A percentile compares a stretch with the other conserved stretches of the same genome.
phyloP scores from a whole-genome alignment of 257 asterid genomes.

The Primulina tabacum region DNA sequence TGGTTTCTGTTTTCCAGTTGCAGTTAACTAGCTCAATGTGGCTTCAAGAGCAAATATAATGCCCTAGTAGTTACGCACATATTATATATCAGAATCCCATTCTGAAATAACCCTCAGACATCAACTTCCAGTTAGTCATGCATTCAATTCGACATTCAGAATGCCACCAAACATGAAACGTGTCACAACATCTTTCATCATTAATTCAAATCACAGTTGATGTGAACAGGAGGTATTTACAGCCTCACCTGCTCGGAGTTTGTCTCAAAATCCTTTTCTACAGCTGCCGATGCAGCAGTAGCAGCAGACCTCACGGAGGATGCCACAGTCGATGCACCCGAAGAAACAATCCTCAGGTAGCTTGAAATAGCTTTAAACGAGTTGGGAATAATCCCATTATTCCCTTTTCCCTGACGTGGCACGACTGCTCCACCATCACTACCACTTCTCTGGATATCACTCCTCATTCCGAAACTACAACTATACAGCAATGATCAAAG shows the following conservation, averaged over 20 bases:
- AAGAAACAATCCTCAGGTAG: constrained; percentile 69
- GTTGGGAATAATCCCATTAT: constrained; percentile 52
- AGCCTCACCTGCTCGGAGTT: constrained; percentile 62
- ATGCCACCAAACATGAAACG: not conserved
- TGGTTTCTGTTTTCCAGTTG: not conserved
- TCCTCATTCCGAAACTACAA: constrained; percentile 55
- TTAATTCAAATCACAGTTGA: not conserved
- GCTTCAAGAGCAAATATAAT: not conserved
- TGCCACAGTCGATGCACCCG: constrained; percentile 83
- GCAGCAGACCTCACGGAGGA: constrained; percentile 87
- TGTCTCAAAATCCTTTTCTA: constrained; percentile 75
- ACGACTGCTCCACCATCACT: constrained; percentile 43
- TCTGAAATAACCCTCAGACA: constrained; percentile 13
- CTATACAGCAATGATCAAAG: constrained; percentile 27
- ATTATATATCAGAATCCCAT: not conserved
- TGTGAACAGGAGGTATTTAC: not conserved
- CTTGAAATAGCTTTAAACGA: constrained; percentile 74
- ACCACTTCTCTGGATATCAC: constrained; percentile 50
- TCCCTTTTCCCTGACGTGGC: constrained; percentile 42
- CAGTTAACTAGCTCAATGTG: not conserved
- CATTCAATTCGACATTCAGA: constrained; percentile 10
- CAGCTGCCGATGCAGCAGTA: constrained; percentile 79
- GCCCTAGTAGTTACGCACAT: not conserved
- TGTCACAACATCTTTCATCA: not conserved
- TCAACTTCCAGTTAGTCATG: constrained; percentile 9